Base-by-base conservation (phyloP, 2,329 filamentous ascomycete species). In the Pestalotiopsis sp. region DNA sequence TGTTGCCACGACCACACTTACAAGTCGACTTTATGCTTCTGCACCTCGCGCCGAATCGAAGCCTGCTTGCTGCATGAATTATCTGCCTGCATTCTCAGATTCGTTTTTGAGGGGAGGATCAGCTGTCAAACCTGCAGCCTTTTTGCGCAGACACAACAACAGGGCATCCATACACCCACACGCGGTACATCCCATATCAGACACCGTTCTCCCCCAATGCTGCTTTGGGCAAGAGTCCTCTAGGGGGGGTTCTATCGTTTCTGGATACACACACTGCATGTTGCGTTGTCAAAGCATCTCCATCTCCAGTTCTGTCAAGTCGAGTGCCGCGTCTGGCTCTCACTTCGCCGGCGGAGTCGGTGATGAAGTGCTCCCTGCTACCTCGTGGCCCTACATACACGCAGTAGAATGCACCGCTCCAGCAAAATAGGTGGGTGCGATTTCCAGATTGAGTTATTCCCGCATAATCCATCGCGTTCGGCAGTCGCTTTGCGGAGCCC, bases 61-160 rank as follows among this genome's bases (percentile, higher is more conserved):
- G 31, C 25, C 23, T 31, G 25, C 23, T 62, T 31, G 25, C 23
- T 62, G 59, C 59, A 62, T 65, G 41, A 27, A 65, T 25, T 52
- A 25, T 23, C 17, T 65, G 62, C 62, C 17, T 65, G 62, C 62
- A 65, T 65, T 40, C 31, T 52, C 38, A 65, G 62, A 65, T 65
- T 65, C n/a, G 25, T 27, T 62, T n/a, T 62, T 27, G 23, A 12
- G 52, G 45, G 45, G 60, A 13, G 62, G 62, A 40, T 56, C 45
- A 31, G 36, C 62, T 65, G 62, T 65, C 62, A 65, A 56, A 65
- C 62, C 62, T 65, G 62, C 62, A 65, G 62, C 62, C 20, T 56
- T 17, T 36, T 36, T 36, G 31, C 31, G 31, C 31, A 36, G 31
- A 36, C 31, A 36, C 31, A 36, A 36, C 31, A 36, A 36, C 31